A percentile compares a stretch with the other conserved stretches of the same genome.
phyloP scores from a whole-genome alignment of 1,284 basidiomycete species.

The Leccinum pachyderme region DNA sequence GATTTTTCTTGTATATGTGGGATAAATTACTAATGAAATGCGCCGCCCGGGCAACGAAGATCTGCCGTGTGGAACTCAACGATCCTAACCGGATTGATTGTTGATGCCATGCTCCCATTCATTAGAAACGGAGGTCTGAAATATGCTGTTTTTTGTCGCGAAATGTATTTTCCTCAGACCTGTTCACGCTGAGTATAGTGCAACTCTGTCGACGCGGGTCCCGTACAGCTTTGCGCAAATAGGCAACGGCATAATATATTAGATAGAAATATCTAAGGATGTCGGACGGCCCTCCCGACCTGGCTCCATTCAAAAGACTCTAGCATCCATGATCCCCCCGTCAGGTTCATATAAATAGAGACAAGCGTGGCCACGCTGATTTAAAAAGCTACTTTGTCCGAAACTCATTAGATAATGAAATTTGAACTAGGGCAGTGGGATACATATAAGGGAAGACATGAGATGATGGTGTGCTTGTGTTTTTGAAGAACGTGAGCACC shows the following conservation, averaged over 20 bases:
- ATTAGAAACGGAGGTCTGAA: background rate
- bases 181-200: no score
- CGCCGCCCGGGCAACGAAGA: background rate
- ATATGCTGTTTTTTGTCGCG: background rate
- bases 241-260: no score
- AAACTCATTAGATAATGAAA: conserved; percentile 2
- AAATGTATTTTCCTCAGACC: no score
- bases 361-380: background rate
- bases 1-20: no score
- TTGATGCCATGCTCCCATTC: background rate
- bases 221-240: no score
- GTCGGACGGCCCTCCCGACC: background rate
- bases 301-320: background rate
- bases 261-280: background rate
- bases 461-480: background rate
- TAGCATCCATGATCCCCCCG: background rate
- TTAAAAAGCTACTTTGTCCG: background rate
- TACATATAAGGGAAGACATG: background rate
- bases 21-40: background rate
- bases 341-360: background rate
- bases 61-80: background rate
- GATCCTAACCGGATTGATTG: background rate
- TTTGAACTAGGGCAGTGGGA: background rate
- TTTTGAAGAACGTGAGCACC: background rate
- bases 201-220: no score